Evolutionary conservation across 1,284 basidiomycete genomes (phyloP).

Genomic region (Schizophyllum amplum): DNA sequence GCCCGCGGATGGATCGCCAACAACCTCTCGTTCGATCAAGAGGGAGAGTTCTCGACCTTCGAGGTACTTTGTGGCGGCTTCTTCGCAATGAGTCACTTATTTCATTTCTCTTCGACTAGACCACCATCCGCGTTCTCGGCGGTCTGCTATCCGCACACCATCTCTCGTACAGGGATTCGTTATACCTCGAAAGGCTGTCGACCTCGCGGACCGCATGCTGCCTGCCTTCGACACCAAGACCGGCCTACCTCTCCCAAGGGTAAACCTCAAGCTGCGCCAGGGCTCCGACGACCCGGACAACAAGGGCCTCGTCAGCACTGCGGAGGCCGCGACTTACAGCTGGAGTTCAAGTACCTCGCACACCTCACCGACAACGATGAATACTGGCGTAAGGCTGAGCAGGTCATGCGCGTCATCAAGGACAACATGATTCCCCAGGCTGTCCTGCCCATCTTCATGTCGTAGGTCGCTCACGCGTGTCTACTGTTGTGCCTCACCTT

Average conservation of each 20-base stretch:
- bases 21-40: constrained; percentile 68
- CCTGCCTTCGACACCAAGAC: constrained; percentile 77
- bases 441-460: constrained; percentile 80
- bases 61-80: constrained; percentile 51
- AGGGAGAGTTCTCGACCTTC: constrained; percentile 84
- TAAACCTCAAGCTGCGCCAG: constrained; percentile 65
- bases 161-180: constrained; percentile 49
- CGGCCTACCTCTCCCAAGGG: constrained; percentile 73
- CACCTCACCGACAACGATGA: constrained; percentile 66
- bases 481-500: not conserved
- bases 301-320: constrained; percentile 66
- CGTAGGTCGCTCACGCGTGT: constrained; percentile 32
- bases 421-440: constrained; percentile 58
- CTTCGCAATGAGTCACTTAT: not conserved
- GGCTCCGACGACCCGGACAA: constrained; percentile 66
- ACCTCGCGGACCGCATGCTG: constrained; percentile 82
- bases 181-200: constrained; percentile 75
- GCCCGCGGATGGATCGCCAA: constrained; percentile 75
- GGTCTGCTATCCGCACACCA: constrained; percentile 81
- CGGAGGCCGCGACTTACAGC: constrained; percentile 81
- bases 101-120: constrained; percentile 19
- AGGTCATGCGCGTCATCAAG: constrained; percentile 73
- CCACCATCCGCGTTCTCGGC: constrained; percentile 61
- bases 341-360: constrained; percentile 89
- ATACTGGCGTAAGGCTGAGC: constrained; percentile 82